Evolutionary conservation across 139 green algal genomes (phyloP).

Genomic region (Chlorella ohadii): DNA sequence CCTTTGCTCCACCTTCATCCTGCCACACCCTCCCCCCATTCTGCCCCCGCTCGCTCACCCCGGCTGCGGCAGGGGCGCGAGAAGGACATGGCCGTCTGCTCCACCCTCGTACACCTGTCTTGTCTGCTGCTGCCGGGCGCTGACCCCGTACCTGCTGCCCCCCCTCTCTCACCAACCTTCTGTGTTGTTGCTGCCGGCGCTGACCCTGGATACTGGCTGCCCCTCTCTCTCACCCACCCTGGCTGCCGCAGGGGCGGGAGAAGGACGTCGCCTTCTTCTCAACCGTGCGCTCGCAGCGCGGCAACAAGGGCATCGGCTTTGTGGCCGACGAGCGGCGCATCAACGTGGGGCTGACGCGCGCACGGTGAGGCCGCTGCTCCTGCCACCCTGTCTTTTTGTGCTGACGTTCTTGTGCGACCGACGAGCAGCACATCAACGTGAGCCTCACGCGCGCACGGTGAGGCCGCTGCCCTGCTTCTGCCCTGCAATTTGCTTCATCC

Average conservation of each 20-base stretch:
- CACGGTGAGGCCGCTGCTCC: conserved; percentile 66
- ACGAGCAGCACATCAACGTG: conserved; percentile 95
- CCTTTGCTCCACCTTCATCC: too few species aligned
- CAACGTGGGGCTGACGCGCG: conserved; percentile 95
- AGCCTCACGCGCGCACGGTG: conserved; percentile 91
- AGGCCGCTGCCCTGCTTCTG: too few species aligned
- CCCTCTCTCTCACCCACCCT: not conserved
- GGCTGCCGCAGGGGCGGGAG: conserved; percentile 71
- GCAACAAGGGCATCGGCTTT: conserved; percentile 86
- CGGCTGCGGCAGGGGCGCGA: not conserved
- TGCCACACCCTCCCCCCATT: too few species aligned
- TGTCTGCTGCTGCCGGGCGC: too few species aligned
- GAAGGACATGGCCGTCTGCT: conserved; percentile 89
- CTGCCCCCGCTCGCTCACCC: not conserved
- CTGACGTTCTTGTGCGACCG: too few species aligned
- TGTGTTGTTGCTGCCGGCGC: too few species aligned
- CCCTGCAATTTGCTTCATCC: too few species aligned
- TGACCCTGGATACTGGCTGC: too few species aligned
- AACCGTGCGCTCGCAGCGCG: conserved; percentile 78
- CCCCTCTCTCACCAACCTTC: too few species aligned
- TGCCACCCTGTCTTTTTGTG: too few species aligned
- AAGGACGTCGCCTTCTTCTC: conserved; percentile 89
- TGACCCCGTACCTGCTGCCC: too few species aligned
- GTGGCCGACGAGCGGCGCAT: conserved; percentile 92
- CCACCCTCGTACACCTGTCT: too few species aligned